Percentiles rank a stretch among this genome's conserved stretches.
Conservation (phyloP, 2,329 filamentous ascomycete species). For the Penicillium olsonii region DNA sequence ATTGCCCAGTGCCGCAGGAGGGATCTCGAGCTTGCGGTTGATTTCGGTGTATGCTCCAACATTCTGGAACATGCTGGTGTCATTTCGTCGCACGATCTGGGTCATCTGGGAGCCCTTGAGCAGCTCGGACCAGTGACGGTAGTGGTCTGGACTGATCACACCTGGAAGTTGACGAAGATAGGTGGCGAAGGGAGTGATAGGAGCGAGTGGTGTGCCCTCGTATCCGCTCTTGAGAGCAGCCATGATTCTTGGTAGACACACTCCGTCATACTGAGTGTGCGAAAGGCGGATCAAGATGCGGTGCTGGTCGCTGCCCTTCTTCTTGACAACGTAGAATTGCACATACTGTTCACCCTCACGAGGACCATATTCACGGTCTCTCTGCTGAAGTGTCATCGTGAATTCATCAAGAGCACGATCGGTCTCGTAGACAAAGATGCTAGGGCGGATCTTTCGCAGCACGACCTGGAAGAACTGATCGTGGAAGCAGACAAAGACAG, state of each 20-base stretch:
- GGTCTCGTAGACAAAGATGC: constrained; percentile 56
- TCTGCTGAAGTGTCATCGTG: constrained; percentile 54
- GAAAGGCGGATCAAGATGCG: constrained; percentile 63
- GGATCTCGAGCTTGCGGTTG: constrained; percentile 37
- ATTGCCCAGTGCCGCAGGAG: constrained; percentile 53
- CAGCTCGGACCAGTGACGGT: constrained; percentile 63
- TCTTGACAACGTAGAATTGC: constrained; percentile 59
- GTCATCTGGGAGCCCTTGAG: constrained; percentile 58
- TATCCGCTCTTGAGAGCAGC: constrained; percentile 61
- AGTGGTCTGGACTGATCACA: constrained; percentile 48
- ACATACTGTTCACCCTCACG: constrained; percentile 62
- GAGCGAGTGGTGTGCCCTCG: constrained; percentile 40
- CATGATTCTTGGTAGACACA: constrained; percentile 64
- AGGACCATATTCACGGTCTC: constrained; percentile 59
- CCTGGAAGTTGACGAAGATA: constrained; percentile 47
- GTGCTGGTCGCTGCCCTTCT: constrained; percentile 42
- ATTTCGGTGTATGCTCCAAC: constrained; percentile 39
- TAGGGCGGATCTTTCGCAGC: constrained; percentile 54
- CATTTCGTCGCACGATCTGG: constrained; percentile 36
- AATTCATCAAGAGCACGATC: constrained; percentile 56
- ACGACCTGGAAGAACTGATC: constrained; percentile 59
- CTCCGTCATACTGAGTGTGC: constrained; percentile 70
- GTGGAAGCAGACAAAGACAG: constrained; percentile 61
- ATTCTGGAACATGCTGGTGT: constrained; percentile 38
- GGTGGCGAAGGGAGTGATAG: constrained; percentile 47